Evolutionary conservation across 2,329 filamentous ascomycete species (phyloP).

Genomic region (Fusarium tuaranense): DNA sequence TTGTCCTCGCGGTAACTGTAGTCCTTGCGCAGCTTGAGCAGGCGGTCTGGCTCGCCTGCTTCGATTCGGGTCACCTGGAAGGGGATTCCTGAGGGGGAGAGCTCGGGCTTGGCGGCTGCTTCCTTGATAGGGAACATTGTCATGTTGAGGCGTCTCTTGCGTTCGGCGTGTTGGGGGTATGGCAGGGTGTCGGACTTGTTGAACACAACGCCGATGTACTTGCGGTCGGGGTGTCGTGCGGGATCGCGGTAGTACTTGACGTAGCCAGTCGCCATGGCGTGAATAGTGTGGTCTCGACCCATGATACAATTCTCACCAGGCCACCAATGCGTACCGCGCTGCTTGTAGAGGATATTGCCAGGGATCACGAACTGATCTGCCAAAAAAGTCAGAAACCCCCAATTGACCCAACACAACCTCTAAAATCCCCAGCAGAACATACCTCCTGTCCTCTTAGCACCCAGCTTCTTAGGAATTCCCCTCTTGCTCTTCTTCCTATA

Average conservation of each 20-base stretch:
- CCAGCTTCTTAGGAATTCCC: slow-evolving; percentile 82
- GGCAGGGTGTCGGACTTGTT: slow-evolving; percentile 85
- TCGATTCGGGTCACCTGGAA: slow-evolving; percentile 57
- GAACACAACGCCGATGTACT: slow-evolving; percentile 95
- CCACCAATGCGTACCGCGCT: slow-evolving; percentile 94
- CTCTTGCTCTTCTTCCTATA: slow-evolving; percentile 74
- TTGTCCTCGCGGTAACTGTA: slow-evolving; percentile 72
- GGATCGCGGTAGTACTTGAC: slow-evolving; percentile 98
- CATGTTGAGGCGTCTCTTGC: slow-evolving; percentile 82
- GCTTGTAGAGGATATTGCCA: slow-evolving; percentile 98
- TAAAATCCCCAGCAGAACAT: slow-evolving; percentile 48
- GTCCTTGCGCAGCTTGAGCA: slow-evolving; percentile 63
- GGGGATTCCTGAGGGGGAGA: slow-evolving; percentile 65
- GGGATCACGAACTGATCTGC: slow-evolving; percentile 91
- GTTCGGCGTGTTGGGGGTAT: slow-evolving; percentile 77
- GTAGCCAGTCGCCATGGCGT: slow-evolving; percentile 85
- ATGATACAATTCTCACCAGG: slow-evolving; percentile 96
- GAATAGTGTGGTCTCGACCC: slow-evolving; percentile 97
- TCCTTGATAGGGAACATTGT: slow-evolving; percentile 63
- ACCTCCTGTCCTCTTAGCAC: slow-evolving; percentile 94
- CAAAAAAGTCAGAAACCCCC: slow-evolving; percentile 25
- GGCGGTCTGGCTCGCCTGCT: slow-evolving; percentile 57
- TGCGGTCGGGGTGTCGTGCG: slow-evolving; percentile 81
- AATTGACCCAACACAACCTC: not conserved
- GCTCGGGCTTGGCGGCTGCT: slow-evolving; percentile 49